These are phyloP conservation scores for Lepidium africanum DNA, from an alignment of 345 rosid genomes.

Conservation along the genomic window DNA sequence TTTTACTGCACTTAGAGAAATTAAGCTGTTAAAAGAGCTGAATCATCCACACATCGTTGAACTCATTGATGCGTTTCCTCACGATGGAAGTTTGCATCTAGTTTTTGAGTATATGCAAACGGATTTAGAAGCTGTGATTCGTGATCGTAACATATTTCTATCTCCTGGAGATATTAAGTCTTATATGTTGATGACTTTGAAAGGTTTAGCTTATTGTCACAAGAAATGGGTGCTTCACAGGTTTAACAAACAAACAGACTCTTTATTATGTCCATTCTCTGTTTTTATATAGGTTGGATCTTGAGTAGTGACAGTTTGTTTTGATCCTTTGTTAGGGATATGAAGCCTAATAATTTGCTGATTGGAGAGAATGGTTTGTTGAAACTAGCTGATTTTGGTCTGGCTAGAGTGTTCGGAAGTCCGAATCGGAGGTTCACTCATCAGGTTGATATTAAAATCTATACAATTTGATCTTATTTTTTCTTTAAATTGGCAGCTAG, in stretches of 20 bases:
- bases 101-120: slow-evolving; percentile 65
- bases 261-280: not conserved
- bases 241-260: not conserved
- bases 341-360: slow-evolving; percentile 58
- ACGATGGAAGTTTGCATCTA: slow-evolving; percentile 50
- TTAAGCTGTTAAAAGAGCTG: slow-evolving; percentile 50
- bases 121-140: slow-evolving; percentile 60
- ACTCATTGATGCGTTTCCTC: slow-evolving; percentile 53
- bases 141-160: slow-evolving; percentile 47
- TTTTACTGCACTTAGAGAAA: slow-evolving; percentile 58
- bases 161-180: slow-evolving; percentile 57
- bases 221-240: slow-evolving; percentile 61
- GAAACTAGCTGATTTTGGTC: slow-evolving; percentile 53
- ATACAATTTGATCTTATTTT: not conserved
- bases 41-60: slow-evolving; percentile 49
- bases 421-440: slow-evolving; percentile 60
- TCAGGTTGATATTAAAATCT: slow-evolving; percentile 30
- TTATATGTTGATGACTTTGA: slow-evolving; percentile 50
- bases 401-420: slow-evolving; percentile 54
- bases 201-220: slow-evolving; percentile 50
- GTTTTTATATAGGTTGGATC: not conserved
- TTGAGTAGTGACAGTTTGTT: not conserved
- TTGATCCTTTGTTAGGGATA: slow-evolving; percentile 32
- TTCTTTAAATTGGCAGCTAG: not conserved
- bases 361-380: slow-evolving; percentile 51